These are phyloP conservation scores for Podospora australis DNA, from an alignment of 495 filamentous ascomycete species.

Conservation along the genomic window DNA sequence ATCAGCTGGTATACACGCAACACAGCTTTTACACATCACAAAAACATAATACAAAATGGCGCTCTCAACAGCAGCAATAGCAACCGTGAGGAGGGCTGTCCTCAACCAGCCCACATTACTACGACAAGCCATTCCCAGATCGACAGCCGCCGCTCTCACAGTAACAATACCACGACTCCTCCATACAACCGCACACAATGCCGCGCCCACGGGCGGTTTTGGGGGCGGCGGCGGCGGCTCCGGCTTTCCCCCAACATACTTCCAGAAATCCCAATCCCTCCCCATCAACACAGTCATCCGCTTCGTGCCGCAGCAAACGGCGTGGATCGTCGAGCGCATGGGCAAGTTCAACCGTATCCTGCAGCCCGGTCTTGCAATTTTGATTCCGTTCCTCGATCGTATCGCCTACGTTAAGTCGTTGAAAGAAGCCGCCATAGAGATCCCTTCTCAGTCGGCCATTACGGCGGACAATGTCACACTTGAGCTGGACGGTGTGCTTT, in stretches of 20 bases:
- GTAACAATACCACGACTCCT: conserved; percentile 15
- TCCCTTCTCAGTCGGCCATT: conserved; percentile 89
- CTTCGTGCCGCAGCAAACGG: conserved; percentile 97
- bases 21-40: background rate
- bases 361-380: conserved; percentile 80
- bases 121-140: background rate
- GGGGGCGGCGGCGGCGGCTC: conserved; percentile 20
- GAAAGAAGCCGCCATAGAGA: conserved; percentile 94
- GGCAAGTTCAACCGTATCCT: conserved; percentile 91
- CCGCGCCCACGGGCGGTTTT: conserved; percentile 6
- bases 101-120: background rate
- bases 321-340: conserved; percentile 99
- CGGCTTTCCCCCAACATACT: conserved; percentile 46
- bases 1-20: no score
- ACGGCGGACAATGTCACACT: conserved; percentile 97
- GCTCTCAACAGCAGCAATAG: background rate
- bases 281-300: conserved; percentile 93
- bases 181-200: conserved; percentile 22
- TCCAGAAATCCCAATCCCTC: conserved; percentile 49
- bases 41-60: background rate
- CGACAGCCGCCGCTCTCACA: background rate
- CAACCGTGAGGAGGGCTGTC: background rate
- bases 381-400: conserved; percentile 87
- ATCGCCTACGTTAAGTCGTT: conserved; percentile 97
- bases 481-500: conserved; percentile 91